phyloP scores from a whole-genome alignment of 768 basidiomycete genomes.

The Krasilnikovozyma curviuscula region DNA sequence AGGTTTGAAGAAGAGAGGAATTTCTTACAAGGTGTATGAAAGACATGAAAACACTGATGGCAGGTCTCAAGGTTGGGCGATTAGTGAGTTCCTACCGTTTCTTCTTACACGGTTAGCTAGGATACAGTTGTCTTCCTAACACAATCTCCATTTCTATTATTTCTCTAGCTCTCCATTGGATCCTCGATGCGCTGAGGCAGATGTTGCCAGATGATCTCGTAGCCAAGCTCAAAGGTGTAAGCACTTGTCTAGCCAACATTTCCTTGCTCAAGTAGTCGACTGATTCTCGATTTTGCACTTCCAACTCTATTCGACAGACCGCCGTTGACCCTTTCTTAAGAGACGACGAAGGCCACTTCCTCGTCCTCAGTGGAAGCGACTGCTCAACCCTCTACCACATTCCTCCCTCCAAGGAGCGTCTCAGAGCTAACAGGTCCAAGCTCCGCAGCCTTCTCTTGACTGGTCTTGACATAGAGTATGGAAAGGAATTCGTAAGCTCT shows the following conservation, averaged over 20 bases:
- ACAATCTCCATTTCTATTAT: too few relatives aligned
- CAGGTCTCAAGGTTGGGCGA: neutral
- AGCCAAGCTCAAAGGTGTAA: neutral
- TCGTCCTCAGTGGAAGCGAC: neutral
- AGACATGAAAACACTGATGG: neutral
- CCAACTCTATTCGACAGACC: too few relatives aligned
- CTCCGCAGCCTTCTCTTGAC: neutral
- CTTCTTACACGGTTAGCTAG: too few relatives aligned
- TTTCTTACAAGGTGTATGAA: neutral
- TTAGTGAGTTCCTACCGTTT: too few relatives aligned
- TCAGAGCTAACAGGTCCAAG: neutral
- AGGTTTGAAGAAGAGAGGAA: neutral
- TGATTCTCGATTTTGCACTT: too few relatives aligned
- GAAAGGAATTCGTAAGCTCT: neutral
- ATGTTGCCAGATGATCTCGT: neutral
- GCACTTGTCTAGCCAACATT: neutral
- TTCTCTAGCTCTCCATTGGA: neutral
- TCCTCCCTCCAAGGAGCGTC: neutral
- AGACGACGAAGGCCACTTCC: conserved; percentile 1
- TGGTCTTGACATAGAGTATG: neutral
- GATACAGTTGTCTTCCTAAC: too few relatives aligned
- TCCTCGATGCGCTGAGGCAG: neutral
- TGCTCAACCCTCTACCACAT: neutral
- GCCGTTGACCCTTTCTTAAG: neutral
- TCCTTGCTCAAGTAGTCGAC: neutral